Percentiles rank a stretch among this genome's conserved stretches.
phyloP scores from a whole-genome alignment of 139 green algal species.

The Chlamydomonas schloesseri region DNA sequence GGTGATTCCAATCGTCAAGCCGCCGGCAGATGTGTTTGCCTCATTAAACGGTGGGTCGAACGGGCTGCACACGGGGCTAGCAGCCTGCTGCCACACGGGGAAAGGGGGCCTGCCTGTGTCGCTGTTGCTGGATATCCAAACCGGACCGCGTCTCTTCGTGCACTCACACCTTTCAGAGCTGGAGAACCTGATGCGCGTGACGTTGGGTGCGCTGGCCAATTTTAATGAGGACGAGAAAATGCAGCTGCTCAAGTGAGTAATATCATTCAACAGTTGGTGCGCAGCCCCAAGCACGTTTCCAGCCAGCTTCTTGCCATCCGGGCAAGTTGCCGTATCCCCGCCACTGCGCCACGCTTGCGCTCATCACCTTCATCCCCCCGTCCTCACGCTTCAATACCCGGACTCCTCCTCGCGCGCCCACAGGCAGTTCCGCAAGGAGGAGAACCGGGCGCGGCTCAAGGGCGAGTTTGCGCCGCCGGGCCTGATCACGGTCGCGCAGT shows the following conservation, averaged over 20 bases:
- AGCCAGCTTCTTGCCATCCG: too few species aligned
- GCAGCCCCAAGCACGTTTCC: too few species aligned
- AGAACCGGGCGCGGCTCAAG: conserved; percentile 43
- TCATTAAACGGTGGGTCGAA: conserved; percentile 46
- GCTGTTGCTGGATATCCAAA: too few species aligned
- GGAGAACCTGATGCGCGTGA: conserved; percentile 68
- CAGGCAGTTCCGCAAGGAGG: conserved; percentile 65
- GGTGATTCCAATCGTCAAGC: conserved; percentile 25
- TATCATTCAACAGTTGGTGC: too few species aligned
- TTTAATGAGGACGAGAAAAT: conserved; percentile 73
- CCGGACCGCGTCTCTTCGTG: too few species aligned
- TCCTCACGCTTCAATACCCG: not conserved
- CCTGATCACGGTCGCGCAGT: conserved; percentile 22
- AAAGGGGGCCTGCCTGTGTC: too few species aligned
- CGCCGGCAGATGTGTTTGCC: conserved; percentile 49
- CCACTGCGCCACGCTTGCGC: too few species aligned
- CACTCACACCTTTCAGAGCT: conserved; percentile 49
- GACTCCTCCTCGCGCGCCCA: not conserved
- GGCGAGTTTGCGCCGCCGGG: conserved; percentile 54
- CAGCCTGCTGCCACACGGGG: too few species aligned
- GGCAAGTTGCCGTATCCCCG: too few species aligned
- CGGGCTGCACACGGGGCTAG: too few species aligned
- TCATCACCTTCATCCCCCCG: too few species aligned
- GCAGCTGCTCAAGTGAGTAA: conserved; percentile 59
- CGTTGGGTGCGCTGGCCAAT: conserved; percentile 65